Conservation (phyloP, 306 rosid genomes). For the Lagenaria siceraria region DNA sequence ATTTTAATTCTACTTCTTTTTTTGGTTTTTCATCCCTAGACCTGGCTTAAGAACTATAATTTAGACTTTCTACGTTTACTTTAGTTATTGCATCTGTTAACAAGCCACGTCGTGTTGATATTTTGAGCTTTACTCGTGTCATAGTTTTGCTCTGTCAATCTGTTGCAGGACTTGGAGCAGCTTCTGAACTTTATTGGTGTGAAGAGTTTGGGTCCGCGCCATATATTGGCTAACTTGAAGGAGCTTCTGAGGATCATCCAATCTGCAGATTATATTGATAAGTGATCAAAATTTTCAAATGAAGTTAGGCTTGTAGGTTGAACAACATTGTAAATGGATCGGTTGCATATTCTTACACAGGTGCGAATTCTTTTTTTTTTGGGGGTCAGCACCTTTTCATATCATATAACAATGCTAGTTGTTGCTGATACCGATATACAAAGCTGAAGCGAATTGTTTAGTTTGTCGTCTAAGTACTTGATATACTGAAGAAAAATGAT, state of each 20-base stretch:
- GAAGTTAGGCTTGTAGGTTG: conserved; percentile 15
- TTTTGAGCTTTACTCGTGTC: conserved; percentile 1
- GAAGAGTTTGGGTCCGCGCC: conserved; percentile 87
- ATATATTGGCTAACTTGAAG: conserved; percentile 80
- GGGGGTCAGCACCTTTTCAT: conserved; percentile 38
- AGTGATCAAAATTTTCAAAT: conserved; percentile 18
- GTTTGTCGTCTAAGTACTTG: background rate
- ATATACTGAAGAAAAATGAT: background rate
- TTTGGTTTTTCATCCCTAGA: background rate
- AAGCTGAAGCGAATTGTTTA: background rate
- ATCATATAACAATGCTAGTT: conserved; percentile 18
- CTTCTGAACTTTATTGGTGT: conserved; percentile 78
- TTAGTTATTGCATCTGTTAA: background rate
- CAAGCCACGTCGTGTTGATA: background rate
- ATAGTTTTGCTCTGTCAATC: background rate
- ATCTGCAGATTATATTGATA: conserved; percentile 55
- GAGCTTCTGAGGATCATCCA: conserved; percentile 78
- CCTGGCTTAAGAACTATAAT: background rate
- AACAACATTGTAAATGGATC: conserved; percentile 38
- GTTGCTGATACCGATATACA: background rate
- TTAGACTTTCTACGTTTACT: background rate
- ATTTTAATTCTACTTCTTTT: background rate
- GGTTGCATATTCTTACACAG: conserved; percentile 32
- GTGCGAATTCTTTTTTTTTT: conserved; percentile 65
- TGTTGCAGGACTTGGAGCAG: conserved; percentile 83